Percentiles rank a stretch among this genome's conserved stretches.
Conservation (phyloP, 768 basidiomycete species). For the Macrolepiota dolichaula region DNA sequence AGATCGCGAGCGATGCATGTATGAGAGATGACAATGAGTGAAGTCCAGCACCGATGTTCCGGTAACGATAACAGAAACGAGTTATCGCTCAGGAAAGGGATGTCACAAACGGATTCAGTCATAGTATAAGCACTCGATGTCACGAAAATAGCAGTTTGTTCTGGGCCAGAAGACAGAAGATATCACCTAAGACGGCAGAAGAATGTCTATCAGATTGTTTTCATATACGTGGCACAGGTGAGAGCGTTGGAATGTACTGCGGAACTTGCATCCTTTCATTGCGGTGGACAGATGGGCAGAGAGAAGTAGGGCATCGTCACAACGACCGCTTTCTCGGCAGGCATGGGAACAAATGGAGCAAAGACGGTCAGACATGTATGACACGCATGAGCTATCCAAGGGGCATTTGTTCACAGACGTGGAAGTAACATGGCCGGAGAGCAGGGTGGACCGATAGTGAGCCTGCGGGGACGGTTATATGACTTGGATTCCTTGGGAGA, state of each 20-base stretch:
- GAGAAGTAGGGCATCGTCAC: not conserved
- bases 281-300: not conserved
- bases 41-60: not conserved
- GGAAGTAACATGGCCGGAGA: not conserved
- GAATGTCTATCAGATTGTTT: constrained; percentile 2
- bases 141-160: constrained; percentile 7
- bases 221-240: not conserved
- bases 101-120: not conserved
- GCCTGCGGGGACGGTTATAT: not conserved
- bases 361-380: not conserved
- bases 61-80: not conserved
- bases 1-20: too few relatives aligned
- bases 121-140: not conserved
- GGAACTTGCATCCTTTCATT: not conserved
- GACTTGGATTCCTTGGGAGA: not conserved
- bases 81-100: not conserved
- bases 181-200: not conserved
- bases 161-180: not conserved
- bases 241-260: not conserved
- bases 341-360: constrained; percentile 5
- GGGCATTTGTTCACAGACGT: not conserved
- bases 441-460: not conserved
- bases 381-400: not conserved
- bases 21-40: not conserved
- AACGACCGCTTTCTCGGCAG: not conserved